Evolutionary conservation across 1,284 basidiomycete genomes (phyloP), one percentile per base, ranked within the genome.

Genomic region (Heterobasidion irregulare): DNA sequence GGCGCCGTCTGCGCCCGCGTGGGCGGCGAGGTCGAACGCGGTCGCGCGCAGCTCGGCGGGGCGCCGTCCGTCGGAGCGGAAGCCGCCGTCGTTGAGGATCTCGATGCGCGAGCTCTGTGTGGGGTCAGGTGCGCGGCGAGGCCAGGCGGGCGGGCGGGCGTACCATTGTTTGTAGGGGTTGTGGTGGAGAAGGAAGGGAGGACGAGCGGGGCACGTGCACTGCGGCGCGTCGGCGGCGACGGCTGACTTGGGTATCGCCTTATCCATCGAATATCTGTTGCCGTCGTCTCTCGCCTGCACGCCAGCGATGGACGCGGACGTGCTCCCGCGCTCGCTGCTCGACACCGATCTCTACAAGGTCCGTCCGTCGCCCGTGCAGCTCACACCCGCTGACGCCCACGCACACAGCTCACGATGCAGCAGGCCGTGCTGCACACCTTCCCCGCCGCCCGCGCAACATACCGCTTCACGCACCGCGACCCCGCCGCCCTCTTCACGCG

Each of bases 331-430:
- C 58, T 94, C 92, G 34, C 76, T 98, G 54, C 80, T 99, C 55
- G 96, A 98, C 70, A 97, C 94, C 0, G 96, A 99, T 69, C 74
- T 98, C 45, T 98, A 99, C 84, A 99, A 97, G 80, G 92, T 86
- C 43, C 33, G 52, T 47, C 38, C 32, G n/a, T n/a, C n/a, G n/a
- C n/a, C n/a, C n/a, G n/a, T n/a, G n/a, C n/a, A n/a, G n/a, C n/a
- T n/a, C n/a, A n/a, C n/a, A n/a, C n/a, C n/a, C 26, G 26, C 26
- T 32, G 49, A 19, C 19, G 57, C 44, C 7, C 52, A 19, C 43
- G 54, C 10, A 19, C 12, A 41, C 65, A 97, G 92, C 76, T 98
- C 53, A 94, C 95, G 0, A 99, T 98, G 96, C 96, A 98, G 72
- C 92, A 97, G 70, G 94, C 94, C 0, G 86, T 98, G 10, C 67